These are phyloP conservation scores for Syzygium aqueum DNA, from an alignment of 345 rosid genomes.

Conservation along the genomic window DNA sequence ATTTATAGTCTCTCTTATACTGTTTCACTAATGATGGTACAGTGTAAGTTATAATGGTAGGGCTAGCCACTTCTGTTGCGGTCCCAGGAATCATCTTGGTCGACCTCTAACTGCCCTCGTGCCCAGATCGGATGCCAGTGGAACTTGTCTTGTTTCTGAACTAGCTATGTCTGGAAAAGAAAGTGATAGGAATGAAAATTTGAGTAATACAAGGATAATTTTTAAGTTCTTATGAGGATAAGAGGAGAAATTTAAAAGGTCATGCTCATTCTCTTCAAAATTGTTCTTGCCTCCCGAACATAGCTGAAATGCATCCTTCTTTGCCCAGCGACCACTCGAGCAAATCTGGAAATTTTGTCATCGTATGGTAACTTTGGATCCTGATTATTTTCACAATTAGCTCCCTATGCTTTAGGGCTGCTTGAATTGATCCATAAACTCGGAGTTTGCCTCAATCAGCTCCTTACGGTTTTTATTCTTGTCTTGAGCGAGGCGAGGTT, in stretches of 20 bases:
- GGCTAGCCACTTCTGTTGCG: neutral
- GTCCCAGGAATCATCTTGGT: neutral
- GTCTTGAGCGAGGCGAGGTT: neutral
- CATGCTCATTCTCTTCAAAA: neutral
- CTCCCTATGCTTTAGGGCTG: neutral
- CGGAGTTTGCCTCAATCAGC: neutral
- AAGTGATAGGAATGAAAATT: neutral
- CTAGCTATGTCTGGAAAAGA: neutral
- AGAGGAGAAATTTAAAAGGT: neutral
- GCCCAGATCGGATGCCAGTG: neutral
- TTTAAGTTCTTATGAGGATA: neutral
- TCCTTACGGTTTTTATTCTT: neutral
- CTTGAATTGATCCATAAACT: neutral
- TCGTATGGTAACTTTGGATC: neutral
- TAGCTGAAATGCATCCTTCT: neutral
- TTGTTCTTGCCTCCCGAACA: no score
- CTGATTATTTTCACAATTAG: neutral
- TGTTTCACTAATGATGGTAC: neutral
- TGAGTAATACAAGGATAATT: neutral
- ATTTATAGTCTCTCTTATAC: neutral
- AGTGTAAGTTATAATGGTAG: neutral
- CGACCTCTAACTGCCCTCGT: neutral
- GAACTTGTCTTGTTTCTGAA: neutral
- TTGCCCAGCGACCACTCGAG: neutral
- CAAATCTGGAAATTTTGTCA: neutral